These are phyloP conservation scores for Trichoderma semiorbis DNA, from an alignment of 2,329 filamentous ascomycete genomes.

Conservation along the genomic window DNA sequence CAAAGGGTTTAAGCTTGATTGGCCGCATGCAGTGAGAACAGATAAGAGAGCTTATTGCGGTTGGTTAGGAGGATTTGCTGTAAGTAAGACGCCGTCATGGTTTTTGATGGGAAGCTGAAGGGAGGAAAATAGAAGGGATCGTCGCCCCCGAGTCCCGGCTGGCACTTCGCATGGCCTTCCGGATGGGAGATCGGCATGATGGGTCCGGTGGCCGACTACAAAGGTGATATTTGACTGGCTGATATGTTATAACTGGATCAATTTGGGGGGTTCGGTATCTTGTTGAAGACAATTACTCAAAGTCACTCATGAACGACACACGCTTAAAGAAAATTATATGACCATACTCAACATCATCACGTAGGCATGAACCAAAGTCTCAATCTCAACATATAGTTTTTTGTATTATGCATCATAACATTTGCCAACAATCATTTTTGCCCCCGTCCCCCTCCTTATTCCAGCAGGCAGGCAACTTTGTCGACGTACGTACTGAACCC, in stretches of 20 bases:
- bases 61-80: not conserved
- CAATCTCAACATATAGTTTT: not conserved
- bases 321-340: too few relatives aligned
- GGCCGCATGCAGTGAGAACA: not conserved
- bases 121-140: not conserved
- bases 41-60: not conserved
- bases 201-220: not conserved
- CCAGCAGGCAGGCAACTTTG: not conserved
- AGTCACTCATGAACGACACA: too few relatives aligned
- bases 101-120: not conserved
- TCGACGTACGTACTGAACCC: not conserved
- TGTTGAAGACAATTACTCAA: too few relatives aligned
- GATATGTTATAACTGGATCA: not conserved
- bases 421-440: not conserved
- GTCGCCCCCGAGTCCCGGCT: not conserved
- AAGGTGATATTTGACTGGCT: not conserved
- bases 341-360: not conserved
- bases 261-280: not conserved
- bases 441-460: not conserved
- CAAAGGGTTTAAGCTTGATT: not conserved
- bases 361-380: not conserved
- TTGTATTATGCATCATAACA: conserved; percentile 7
- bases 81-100: not conserved
- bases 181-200: not conserved
- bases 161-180: not conserved